Conservation (phyloP, 163 green algal genomes). For the Scenedesmus sp. region DNA sequence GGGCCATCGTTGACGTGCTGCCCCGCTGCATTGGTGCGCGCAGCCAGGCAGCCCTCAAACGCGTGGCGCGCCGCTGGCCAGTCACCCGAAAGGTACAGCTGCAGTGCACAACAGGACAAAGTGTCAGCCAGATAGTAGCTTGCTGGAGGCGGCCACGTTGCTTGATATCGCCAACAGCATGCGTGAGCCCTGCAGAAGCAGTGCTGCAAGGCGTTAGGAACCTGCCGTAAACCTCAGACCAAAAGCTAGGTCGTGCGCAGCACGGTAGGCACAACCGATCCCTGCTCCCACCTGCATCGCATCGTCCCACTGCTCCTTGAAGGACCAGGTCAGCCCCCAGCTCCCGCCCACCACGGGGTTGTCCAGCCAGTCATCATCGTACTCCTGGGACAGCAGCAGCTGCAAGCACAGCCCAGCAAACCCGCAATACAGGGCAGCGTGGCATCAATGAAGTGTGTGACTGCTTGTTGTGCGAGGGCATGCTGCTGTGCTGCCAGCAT, state of each 20-base stretch:
- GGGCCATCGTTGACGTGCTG: conserved; percentile 74
- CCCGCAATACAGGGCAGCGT: background rate
- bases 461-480: too few species aligned
- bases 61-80: conserved; percentile 59
- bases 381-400: conserved; percentile 63
- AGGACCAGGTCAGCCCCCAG: conserved; percentile 61
- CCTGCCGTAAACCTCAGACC: too few species aligned
- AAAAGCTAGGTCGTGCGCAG: too few species aligned
- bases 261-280: too few species aligned
- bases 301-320: conserved; percentile 72
- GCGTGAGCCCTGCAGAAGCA: background rate
- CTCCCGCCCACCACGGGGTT: conserved; percentile 80
- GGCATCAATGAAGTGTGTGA: conserved; percentile 7
- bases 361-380: conserved; percentile 82
- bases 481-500: too few species aligned
- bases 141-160: too few species aligned
- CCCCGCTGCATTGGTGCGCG: background rate
- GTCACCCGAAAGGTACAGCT: conserved; percentile 68
- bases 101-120: background rate
- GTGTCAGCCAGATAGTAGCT: too few species aligned
- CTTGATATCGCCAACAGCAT: too few species aligned
- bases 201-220: too few species aligned
- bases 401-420: conserved; percentile 40
- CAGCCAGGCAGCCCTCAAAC: conserved; percentile 63
- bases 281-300: conserved; percentile 63